phyloP scores from a whole-genome alignment of 1,139 yeast genomes.

The Diutina siamensis region DNA sequence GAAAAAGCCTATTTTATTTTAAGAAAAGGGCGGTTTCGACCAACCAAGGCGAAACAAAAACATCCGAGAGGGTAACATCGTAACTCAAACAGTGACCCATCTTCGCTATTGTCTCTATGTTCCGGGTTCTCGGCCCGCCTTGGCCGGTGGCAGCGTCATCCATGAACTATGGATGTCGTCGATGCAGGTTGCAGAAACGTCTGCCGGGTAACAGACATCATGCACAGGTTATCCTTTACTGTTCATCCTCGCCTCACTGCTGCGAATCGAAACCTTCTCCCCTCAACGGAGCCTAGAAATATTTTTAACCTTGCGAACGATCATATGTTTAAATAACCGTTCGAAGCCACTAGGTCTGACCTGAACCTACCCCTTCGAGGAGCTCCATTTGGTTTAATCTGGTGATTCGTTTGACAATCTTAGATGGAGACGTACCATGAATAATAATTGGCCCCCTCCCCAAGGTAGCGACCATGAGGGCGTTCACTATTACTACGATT shows the following conservation, averaged over 20 bases:
- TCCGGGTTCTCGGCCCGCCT: neutral
- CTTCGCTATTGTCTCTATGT: neutral
- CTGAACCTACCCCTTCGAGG: neutral
- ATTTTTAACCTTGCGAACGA: neutral
- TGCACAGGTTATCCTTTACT: neutral
- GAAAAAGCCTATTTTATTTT: too few species aligned
- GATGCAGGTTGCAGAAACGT: neutral
- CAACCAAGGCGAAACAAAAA: too few species aligned
- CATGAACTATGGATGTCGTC: neutral
- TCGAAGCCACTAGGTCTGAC: neutral
- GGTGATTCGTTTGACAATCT: too few species aligned
- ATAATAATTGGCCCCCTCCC: constrained; percentile 2
- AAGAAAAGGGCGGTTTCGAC: too few species aligned
- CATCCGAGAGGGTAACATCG: too few species aligned
- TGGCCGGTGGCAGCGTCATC: neutral
- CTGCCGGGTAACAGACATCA: neutral
- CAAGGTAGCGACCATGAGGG: constrained; percentile 2
- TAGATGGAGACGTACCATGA: neutral
- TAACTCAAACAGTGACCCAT: too few species aligned
- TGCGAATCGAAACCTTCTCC: neutral
- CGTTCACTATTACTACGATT: constrained; percentile 1
- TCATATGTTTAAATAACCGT: neutral
- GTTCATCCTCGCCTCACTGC: neutral
- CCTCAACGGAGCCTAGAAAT: neutral
- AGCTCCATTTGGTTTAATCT: too few species aligned